phyloP scores from a whole-genome alignment of 768 basidiomycete genomes.

The Glaciozyma antarctica region DNA sequence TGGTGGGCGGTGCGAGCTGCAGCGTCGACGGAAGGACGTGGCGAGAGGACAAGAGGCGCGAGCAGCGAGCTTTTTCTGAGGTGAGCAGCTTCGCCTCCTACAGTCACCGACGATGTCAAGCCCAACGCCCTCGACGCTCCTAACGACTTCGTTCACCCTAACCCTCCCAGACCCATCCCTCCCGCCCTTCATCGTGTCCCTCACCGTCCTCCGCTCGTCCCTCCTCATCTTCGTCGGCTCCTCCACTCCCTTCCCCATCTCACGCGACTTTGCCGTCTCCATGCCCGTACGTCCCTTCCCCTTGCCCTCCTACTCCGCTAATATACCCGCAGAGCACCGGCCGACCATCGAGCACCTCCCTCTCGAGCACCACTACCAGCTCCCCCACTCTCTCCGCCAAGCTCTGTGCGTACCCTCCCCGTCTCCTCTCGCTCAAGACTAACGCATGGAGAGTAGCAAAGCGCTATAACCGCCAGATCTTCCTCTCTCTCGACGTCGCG shows the following conservation, averaged over 20 bases:
- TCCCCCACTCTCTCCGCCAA: constrained; percentile 14
- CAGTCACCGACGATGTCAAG: background rate
- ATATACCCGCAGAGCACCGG: background rate
- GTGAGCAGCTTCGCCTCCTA: background rate
- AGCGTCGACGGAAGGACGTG: background rate
- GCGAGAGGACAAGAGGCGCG: background rate
- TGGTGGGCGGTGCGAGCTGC: background rate
- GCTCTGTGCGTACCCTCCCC: constrained; percentile 1
- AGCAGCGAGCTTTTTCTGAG: background rate
- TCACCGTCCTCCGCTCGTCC: constrained; percentile 7
- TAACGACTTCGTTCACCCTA: constrained; percentile 1
- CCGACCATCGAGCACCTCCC: constrained; percentile 2
- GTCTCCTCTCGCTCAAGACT: background rate
- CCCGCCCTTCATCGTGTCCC: constrained; percentile 14
- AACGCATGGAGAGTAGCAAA: constrained; percentile 4
- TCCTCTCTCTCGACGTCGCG: constrained; percentile 29
- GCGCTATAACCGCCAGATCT: constrained; percentile 27
- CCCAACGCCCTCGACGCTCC: background rate
- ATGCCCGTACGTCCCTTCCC: constrained; percentile 9
- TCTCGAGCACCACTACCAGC: constrained; percentile 1
- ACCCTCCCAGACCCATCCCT: constrained; percentile 8
- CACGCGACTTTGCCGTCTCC: constrained; percentile 15
- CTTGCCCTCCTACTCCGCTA: background rate
- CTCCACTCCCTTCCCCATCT: constrained; percentile 1
- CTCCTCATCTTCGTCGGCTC: constrained; percentile 11